These are phyloP conservation scores for Physcomitrellopsis africana DNA, from an alignment of 225 moss, liverwort and hornwort species.

Conservation along the genomic window DNA sequence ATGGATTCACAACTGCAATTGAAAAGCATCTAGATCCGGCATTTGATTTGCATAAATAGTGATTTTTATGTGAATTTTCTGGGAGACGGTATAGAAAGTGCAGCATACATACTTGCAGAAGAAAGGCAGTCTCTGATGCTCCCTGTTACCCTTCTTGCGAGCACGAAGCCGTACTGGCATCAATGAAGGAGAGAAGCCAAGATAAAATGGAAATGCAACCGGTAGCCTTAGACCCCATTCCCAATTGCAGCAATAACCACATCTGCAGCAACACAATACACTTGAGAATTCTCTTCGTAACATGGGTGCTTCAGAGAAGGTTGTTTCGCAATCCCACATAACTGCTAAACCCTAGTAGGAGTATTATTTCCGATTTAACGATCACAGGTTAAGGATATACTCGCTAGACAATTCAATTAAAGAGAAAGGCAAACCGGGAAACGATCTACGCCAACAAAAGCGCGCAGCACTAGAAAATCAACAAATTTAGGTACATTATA, in stretches of 20 bases:
- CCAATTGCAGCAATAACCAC: conserved; percentile 99
- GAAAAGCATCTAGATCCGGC: background rate
- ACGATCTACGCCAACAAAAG: background rate
- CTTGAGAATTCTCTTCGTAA: background rate
- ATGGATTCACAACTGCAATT: background rate
- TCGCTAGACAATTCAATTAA: background rate
- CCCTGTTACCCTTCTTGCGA: conserved; percentile 57
- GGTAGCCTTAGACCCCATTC: conserved; percentile 95
- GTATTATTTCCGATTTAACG: background rate
- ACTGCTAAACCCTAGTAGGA: background rate
- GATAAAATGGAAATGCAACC: conserved; percentile 53
- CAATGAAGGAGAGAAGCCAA: conserved; percentile 84
- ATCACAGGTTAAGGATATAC: background rate
- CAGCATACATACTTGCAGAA: conserved; percentile 64
- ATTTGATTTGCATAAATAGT: background rate
- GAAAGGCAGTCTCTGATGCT: conserved; percentile 57
- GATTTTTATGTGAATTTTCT: background rate
- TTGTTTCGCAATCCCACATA: background rate
- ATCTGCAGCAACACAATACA: conserved; percentile 55
- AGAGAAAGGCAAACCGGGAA: background rate
- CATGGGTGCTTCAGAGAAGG: background rate
- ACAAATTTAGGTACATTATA: background rate
- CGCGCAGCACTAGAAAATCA: background rate
- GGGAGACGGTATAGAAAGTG: background rate
- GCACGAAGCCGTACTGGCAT: conserved; percentile 78